phyloP scores from a whole-genome alignment of 345 rosid genomes.

The Theobroma cacao region DNA sequence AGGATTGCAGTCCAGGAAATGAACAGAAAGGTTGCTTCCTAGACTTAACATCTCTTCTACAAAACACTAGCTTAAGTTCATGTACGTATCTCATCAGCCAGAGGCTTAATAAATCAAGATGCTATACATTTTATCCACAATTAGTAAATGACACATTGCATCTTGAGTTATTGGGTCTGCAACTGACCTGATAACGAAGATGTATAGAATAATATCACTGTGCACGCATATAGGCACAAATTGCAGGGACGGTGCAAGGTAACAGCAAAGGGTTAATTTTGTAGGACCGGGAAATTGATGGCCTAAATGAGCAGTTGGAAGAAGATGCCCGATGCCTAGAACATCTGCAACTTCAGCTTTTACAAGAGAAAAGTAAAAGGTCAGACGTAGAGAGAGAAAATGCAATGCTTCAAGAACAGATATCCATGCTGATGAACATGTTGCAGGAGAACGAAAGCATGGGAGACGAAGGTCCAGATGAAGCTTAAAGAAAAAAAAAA shows the following conservation, averaged over 20 bases:
- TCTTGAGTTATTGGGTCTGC: not conserved
- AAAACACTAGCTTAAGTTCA: not conserved
- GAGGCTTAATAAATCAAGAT: not conserved
- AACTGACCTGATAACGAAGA: not conserved
- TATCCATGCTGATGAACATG: constrained; percentile 82
- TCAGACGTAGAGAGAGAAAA: constrained; percentile 82
- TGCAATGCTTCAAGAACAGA: constrained; percentile 70
- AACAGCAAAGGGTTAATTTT: constrained; percentile 1
- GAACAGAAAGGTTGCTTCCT: constrained; percentile 74
- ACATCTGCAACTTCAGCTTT: constrained; percentile 79
- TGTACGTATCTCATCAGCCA: not conserved
- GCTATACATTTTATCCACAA: not conserved
- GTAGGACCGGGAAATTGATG: constrained; percentile 89
- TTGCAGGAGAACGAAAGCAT: constrained; percentile 53
- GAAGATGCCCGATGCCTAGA: constrained; percentile 80
- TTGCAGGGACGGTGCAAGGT: not conserved
- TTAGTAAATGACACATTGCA: not conserved
- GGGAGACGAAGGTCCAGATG: constrained; percentile 49
- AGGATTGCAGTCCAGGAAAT: constrained; percentile 94
- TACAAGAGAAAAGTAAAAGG: constrained; percentile 75
- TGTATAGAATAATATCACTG: not conserved
- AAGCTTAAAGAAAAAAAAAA: constrained; percentile 44
- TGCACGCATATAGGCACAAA: not conserved
- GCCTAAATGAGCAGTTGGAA: constrained; percentile 89
- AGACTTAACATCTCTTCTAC: not conserved